Percentiles rank a stretch among this genome's conserved stretches.
Conservation (phyloP, 2,329 filamentous ascomycete species). For the Podosphaera fusca region DNA sequence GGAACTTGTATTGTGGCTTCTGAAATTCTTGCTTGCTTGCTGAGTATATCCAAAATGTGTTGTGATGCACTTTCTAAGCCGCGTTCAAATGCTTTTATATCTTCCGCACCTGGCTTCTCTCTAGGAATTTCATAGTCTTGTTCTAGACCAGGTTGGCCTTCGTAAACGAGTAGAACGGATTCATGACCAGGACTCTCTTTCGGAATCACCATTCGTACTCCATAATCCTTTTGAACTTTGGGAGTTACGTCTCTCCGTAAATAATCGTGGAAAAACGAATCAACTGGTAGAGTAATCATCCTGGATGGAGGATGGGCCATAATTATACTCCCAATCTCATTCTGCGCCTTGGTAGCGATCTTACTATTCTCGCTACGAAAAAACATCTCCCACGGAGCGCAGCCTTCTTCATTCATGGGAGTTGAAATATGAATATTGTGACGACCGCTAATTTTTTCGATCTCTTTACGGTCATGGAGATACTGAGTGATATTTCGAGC, state of each 20-base stretch:
- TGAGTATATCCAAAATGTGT: conserved; percentile 33
- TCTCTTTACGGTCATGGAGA: conserved; percentile 56
- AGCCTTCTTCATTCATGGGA: conserved; percentile 43
- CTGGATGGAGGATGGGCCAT: conserved; percentile 51
- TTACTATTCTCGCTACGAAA: conserved; percentile 48
- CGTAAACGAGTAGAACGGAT: conserved; percentile 51
- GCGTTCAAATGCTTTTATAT: conserved; percentile 29
- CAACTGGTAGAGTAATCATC: conserved; percentile 41
- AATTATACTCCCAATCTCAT: conserved; percentile 52
- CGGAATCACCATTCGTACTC: conserved; percentile 52
- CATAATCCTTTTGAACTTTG: conserved; percentile 41
- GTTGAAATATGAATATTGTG: conserved; percentile 78
- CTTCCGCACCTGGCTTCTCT: conserved; percentile 24
- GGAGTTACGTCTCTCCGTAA: conserved; percentile 40
- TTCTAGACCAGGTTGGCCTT: conserved; percentile 31
- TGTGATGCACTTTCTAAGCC: conserved; percentile 30
- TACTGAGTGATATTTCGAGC: conserved; percentile 76
- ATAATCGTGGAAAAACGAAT: conserved; percentile 60
- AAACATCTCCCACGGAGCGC: conserved; percentile 71
- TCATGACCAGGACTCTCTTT: conserved; percentile 34
- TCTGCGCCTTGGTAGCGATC: conserved; percentile 53
- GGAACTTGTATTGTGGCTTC: conserved; percentile 32
- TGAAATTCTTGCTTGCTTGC: conserved; percentile 31
- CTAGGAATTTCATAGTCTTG: conserved; percentile 31
- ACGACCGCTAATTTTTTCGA: conserved; percentile 56